Evolutionary conservation across 164 flowering plant genomes (phyloP).

Genomic region (Tinospora cordifolia): DNA sequence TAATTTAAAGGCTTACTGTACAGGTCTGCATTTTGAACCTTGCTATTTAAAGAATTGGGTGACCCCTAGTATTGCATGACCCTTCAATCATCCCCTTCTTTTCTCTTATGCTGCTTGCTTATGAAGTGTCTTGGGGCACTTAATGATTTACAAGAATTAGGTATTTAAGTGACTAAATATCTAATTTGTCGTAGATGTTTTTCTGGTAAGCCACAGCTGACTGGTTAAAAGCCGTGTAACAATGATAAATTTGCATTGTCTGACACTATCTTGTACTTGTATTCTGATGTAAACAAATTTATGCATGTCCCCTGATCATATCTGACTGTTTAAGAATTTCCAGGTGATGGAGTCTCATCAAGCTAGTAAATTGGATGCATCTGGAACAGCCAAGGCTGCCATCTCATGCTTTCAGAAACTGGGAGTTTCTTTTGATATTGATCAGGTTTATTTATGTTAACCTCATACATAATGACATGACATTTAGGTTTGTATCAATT

Average conservation of each 20-base stretch:
- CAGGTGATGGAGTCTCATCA: constrained; percentile 98
- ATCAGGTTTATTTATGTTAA: constrained; percentile 45
- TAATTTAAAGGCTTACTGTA: too few relatives aligned
- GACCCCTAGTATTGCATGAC: too few relatives aligned
- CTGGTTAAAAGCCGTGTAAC: not conserved
- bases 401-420: constrained; percentile 85
- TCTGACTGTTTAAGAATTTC: constrained; percentile 2
- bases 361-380: constrained; percentile 74
- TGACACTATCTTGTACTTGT: not conserved
- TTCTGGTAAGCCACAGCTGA: not conserved
- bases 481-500: not conserved
- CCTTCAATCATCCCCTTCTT: too few relatives aligned
- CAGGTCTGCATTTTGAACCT: too few relatives aligned
- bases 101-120: too few relatives aligned
- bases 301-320: too few relatives aligned
- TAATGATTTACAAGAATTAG: not conserved
- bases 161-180: not conserved
- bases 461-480: not conserved
- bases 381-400: constrained; percentile 96
- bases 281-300: not conserved
- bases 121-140: not conserved
- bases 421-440: constrained; percentile 66
- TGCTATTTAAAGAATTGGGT: too few relatives aligned
- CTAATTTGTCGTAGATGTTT: not conserved
- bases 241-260: not conserved